Evolutionary conservation across 345 rosid genomes (phyloP).

Genomic region (Sisymbrium altissimum): DNA sequence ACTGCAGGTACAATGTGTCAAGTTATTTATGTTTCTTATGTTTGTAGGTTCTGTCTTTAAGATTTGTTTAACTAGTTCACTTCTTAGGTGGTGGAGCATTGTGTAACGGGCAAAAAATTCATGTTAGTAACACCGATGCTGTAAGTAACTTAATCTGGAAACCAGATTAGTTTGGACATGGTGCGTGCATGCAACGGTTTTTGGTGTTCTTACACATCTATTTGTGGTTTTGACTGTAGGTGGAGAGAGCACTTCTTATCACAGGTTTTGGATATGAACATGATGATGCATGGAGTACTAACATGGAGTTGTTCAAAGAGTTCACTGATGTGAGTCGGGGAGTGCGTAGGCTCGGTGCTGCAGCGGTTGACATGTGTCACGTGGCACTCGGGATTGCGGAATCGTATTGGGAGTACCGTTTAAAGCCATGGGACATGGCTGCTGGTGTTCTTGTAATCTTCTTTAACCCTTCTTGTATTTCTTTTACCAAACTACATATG

Average conservation of each 20-base stretch:
- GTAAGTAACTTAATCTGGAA: conserved; percentile 38
- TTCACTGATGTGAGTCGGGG: conserved; percentile 93
- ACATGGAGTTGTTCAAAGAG: conserved; percentile 85
- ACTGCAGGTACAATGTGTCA: conserved; percentile 56
- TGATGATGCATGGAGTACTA: conserved; percentile 87
- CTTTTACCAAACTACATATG: conserved; percentile 1
- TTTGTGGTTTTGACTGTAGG: conserved; percentile 38
- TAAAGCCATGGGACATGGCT: conserved; percentile 99
- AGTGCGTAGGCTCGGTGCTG: conserved; percentile 96
- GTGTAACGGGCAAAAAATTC: conserved; percentile 81
- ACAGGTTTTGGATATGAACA: conserved; percentile 99
- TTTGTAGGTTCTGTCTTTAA: background rate
- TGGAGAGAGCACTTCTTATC: conserved; percentile 88
- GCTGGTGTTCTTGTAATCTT: conserved; percentile 88
- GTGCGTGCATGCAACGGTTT: background rate
- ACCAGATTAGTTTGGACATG: background rate
- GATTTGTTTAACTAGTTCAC: conserved; percentile 17
- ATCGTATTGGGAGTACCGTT: conserved; percentile 93
- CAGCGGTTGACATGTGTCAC: conserved; percentile 98
- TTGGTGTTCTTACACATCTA: background rate
- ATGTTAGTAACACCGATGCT: conserved; percentile 66
- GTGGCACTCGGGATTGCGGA: conserved; percentile 90
- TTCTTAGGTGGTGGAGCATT: conserved; percentile 88
- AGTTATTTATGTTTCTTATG: background rate
- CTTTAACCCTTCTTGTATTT: background rate